A percentile compares a stretch with the other conserved stretches of the same genome.
phyloP scores from a whole-genome alignment of 305 asterid genomes.

The Fraxinus angustifolia region DNA sequence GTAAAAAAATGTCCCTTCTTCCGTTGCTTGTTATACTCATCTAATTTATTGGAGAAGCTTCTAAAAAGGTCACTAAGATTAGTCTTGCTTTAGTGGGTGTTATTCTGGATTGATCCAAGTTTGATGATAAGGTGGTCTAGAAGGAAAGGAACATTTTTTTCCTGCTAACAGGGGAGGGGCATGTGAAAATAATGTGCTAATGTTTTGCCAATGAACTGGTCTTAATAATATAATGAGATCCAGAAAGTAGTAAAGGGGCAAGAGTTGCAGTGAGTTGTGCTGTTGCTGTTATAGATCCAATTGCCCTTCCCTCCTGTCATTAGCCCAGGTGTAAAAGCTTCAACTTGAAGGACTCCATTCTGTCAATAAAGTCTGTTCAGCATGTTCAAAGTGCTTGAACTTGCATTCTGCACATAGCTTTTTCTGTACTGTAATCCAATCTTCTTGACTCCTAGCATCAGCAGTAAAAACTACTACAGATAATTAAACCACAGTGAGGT shows the following conservation, averaged over 20 bases:
- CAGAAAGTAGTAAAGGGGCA: background rate
- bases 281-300: background rate
- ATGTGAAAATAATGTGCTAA: background rate
- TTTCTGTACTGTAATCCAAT: background rate
- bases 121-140: background rate
- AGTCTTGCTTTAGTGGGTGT: background rate
- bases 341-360: background rate
- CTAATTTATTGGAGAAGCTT: background rate
- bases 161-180: background rate
- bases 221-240: background rate
- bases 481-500: background rate
- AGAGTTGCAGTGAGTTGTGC: background rate
- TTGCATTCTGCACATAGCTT: background rate
- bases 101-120: background rate
- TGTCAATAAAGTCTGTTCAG: background rate
- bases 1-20: background rate
- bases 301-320: background rate
- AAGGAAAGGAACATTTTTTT: background rate
- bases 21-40: background rate
- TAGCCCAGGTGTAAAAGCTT: background rate
- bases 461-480: background rate
- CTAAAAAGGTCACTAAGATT: background rate
- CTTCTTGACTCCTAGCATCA: background rate
- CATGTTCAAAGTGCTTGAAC: background rate
- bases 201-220: background rate